These are phyloP conservation scores for Ogataea pini DNA, from an alignment of 805 yeast genomes.

Conservation along the genomic window DNA sequence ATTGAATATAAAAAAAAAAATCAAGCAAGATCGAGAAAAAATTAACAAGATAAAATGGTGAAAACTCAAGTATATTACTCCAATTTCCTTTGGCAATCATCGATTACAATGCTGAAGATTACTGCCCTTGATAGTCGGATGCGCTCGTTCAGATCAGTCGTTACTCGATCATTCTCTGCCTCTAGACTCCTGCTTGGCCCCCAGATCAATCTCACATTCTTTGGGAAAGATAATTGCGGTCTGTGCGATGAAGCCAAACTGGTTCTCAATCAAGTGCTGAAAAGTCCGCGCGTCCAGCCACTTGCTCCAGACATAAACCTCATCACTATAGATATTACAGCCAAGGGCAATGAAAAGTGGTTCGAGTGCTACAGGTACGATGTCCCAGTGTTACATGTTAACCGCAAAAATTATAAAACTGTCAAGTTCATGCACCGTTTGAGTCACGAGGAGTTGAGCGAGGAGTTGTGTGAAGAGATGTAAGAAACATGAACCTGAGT, in stretches of 20 bases:
- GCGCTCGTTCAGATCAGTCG: no score
- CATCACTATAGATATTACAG: constrained; percentile 56
- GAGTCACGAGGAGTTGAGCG: constrained; percentile 52
- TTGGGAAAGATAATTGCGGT: constrained; percentile 69
- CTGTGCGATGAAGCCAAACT: constrained; percentile 65
- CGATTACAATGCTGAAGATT: no score
- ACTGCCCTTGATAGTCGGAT: no score
- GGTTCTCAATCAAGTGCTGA: constrained; percentile 46
- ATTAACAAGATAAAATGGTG: no score
- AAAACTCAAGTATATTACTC: no score
- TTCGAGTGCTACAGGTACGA: constrained; percentile 73
- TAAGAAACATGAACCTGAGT: constrained; percentile 3
- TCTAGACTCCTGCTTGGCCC: not conserved
- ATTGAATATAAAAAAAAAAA: no score
- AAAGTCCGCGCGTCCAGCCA: constrained; percentile 22
- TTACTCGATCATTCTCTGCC: not conserved
- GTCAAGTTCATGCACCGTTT: constrained; percentile 70
- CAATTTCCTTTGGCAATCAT: no score
- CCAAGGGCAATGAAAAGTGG: constrained; percentile 60
- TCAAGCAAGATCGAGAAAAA: no score
- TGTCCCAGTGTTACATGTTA: constrained; percentile 75
- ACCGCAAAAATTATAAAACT: constrained; percentile 48
- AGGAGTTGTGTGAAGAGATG: constrained; percentile 46
- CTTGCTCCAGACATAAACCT: constrained; percentile 36
- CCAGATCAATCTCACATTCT: constrained; percentile 49